Conservation (phyloP, 1,284 basidiomycete species). For the Lignosus rhinocerotis region DNA sequence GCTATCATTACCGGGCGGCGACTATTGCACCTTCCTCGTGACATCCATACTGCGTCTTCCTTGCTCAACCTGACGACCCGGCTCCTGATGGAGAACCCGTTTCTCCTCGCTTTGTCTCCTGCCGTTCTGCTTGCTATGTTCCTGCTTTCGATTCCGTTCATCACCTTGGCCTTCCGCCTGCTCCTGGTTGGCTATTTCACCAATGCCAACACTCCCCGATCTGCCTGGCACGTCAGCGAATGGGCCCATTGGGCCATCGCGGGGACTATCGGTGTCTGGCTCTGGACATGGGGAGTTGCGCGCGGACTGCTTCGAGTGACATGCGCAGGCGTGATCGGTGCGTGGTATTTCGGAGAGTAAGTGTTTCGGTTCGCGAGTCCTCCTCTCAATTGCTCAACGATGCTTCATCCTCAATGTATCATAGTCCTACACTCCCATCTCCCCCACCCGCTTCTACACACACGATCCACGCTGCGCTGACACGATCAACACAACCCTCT, state of each 20-base stretch:
- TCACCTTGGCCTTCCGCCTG: conserved; percentile 82
- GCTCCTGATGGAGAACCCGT: conserved; percentile 78
- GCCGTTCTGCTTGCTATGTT: conserved; percentile 74
- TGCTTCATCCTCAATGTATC: neutral
- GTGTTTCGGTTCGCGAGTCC: conserved; percentile 23
- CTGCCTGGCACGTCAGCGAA: conserved; percentile 75
- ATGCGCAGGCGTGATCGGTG: conserved; percentile 82
- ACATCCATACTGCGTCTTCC: conserved; percentile 70
- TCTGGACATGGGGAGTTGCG: conserved; percentile 91
- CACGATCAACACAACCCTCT: conserved; percentile 79
- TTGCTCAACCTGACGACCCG: conserved; percentile 81
- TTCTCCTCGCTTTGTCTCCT: conserved; percentile 81
- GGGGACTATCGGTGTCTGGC: conserved; percentile 69
- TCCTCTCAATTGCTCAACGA: neutral
- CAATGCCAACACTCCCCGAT: conserved; percentile 33
- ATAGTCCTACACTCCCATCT: conserved; percentile 49
- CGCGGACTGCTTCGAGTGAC: conserved; percentile 80
- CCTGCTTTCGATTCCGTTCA: conserved; percentile 79
- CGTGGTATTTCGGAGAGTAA: conserved; percentile 90
- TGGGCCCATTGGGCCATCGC: conserved; percentile 85
- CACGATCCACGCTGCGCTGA: conserved; percentile 75
- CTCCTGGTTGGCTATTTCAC: conserved; percentile 71
- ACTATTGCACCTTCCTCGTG: conserved; percentile 65
- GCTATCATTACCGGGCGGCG: conserved; percentile 73
- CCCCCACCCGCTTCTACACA: conserved; percentile 62